Conservation (phyloP, 192 early-diverging fungal species). For the Mortierella hygrophila region DNA sequence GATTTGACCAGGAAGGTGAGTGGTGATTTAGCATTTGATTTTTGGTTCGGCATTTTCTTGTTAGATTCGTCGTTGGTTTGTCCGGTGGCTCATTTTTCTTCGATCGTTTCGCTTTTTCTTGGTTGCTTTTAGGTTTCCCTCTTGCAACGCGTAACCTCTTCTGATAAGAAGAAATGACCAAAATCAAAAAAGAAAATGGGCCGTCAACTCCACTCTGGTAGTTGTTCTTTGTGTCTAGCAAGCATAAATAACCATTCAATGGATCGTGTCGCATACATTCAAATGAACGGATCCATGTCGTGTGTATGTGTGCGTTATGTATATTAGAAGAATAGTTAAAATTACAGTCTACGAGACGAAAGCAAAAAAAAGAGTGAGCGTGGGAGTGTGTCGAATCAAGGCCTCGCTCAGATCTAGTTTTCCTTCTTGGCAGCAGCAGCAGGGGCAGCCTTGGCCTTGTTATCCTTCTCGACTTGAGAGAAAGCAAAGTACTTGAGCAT, state of each 20-base stretch:
- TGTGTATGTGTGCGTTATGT: neutral
- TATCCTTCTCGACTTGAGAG: neutral
- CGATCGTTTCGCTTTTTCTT: no score
- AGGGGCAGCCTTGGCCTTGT: neutral
- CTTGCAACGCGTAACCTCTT: neutral
- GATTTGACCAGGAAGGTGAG: no score
- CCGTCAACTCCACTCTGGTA: neutral
- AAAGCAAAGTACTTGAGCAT: neutral
- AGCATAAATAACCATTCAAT: no score
- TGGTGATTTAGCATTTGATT: neutral
- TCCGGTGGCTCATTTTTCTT: no score
- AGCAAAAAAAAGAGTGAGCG: neutral
- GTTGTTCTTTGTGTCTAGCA: neutral
- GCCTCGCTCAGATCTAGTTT: neutral
- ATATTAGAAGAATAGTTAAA: neutral
- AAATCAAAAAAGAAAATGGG: no score
- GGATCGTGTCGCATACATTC: neutral
- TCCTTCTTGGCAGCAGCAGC: slow-evolving; percentile 5
- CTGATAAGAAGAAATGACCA: neutral
- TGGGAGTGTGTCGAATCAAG: neutral
- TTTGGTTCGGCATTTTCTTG: neutral
- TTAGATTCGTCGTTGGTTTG: no score
- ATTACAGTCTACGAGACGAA: neutral
- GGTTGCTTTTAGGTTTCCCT: no score
- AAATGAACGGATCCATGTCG: no score